Percentiles rank a stretch among this genome's conserved stretches.
Evolutionary conservation across 805 yeast genomes (phyloP).

Genomic region (Hemisphaericaspora nanyangensis): DNA sequence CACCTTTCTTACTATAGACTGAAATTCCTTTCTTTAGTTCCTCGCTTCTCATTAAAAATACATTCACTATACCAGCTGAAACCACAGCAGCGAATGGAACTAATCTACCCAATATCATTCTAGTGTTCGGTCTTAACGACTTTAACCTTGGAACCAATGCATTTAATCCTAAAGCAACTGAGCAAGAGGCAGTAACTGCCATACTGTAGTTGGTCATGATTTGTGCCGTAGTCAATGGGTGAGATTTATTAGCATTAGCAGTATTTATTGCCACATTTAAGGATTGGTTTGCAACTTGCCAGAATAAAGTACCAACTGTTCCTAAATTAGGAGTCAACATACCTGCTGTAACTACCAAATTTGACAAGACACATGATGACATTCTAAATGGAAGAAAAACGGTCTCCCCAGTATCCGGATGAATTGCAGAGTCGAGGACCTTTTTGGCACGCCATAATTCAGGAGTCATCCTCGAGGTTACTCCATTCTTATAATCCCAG

Average conservation of each 20-base stretch:
- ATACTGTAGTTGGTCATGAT: conserved; percentile 72
- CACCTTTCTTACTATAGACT: conserved; percentile 61
- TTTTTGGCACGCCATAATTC: conserved; percentile 87
- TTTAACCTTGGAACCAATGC: conserved; percentile 84
- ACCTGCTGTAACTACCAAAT: conserved; percentile 92
- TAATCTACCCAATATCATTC: conserved; percentile 70
- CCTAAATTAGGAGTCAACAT: conserved; percentile 96
- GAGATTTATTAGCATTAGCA: conserved; percentile 93
- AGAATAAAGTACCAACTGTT: conserved; percentile 84
- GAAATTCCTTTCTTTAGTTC: conserved; percentile 84
- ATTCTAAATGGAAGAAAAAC: conserved; percentile 92
- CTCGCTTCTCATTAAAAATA: conserved; percentile 94
- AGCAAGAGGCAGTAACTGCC: conserved; percentile 93
- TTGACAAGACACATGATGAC: conserved; percentile 93
- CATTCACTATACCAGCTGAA: conserved; percentile 93
- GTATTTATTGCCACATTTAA: conserved; percentile 95
- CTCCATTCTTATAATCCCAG: conserved; percentile 72
- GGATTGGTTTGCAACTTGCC: conserved; percentile 98
- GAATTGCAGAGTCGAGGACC: conserved; percentile 85
- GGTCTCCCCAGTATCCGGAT: conserved; percentile 95
- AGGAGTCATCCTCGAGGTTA: conserved; percentile 60
- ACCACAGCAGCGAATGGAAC: conserved; percentile 99
- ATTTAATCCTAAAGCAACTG: conserved; percentile 91
- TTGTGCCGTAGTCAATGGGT: conserved; percentile 79
- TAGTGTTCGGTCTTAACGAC: conserved; percentile 64